Evolutionary conservation across 108 stramenopile species (phyloP).

Genomic region (Fistulifera pelliculosa): DNA sequence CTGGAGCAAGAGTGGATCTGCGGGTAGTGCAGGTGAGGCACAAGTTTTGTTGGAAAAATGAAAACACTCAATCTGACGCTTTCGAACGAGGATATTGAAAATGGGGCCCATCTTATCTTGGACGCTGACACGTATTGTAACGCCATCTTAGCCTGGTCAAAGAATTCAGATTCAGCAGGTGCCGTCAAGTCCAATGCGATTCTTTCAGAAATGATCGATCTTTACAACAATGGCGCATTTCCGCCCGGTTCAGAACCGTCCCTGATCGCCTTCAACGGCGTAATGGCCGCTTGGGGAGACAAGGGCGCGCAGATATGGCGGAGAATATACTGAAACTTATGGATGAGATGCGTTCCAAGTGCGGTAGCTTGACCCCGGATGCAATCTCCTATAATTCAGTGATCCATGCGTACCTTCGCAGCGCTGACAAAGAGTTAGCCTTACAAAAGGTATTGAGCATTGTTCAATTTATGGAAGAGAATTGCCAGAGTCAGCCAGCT

Average conservation of each 20-base stretch:
- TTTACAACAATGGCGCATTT: slow-evolving; percentile 13
- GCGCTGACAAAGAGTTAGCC: slow-evolving; percentile 6
- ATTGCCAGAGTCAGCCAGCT: slow-evolving; percentile 13
- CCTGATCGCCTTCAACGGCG: slow-evolving; percentile 40
- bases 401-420: slow-evolving; percentile 29
- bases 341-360: slow-evolving; percentile 11
- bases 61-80: slow-evolving; percentile 8
- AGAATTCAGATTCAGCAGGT: slow-evolving; percentile 7
- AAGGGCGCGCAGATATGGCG: slow-evolving; percentile 21
- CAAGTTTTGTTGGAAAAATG: slow-evolving; percentile 21
- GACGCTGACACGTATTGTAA: slow-evolving; percentile 29
- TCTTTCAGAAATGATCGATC: slow-evolving; percentile 20
- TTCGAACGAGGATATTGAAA: slow-evolving; percentile 8
- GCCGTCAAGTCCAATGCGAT: slow-evolving; percentile 17
- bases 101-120: slow-evolving; percentile 5
- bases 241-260: slow-evolving; percentile 15
- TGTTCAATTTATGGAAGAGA: slow-evolving; percentile 33
- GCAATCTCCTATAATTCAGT: slow-evolving; percentile 52
- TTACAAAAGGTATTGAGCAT: slow-evolving; percentile 12
- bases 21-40: slow-evolving; percentile 13
- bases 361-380: slow-evolving; percentile 26
- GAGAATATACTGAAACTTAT: slow-evolving; percentile 20
- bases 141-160: slow-evolving; percentile 34
- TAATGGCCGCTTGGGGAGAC: slow-evolving; percentile 31
- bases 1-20: slow-evolving; percentile 28